Base-by-base conservation (phyloP, 768 basidiomycete species). In the Leccinum barrowsii region DNA sequence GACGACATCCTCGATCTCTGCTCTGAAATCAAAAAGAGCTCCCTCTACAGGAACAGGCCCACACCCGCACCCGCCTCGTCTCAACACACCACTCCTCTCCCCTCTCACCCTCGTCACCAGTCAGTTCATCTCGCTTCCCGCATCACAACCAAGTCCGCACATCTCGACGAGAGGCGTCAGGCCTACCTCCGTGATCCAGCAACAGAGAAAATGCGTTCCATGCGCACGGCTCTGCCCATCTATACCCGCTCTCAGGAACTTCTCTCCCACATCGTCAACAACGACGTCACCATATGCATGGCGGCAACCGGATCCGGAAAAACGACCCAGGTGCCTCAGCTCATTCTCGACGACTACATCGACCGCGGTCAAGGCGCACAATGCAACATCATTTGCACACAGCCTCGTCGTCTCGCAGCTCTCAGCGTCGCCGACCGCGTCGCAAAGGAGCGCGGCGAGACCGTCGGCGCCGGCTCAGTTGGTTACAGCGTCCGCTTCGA, bases 401-500 rank as follows among this genome's bases (percentile, higher is more conserved):
- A 98, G 67, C 95, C 95, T 15, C 84, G 94, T 59, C 84, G 94
- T 54, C 78, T 97, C 49, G 94, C 95, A 8, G 94, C 95, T 24
- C 88, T 95, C 68, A 91, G 89, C 63, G 91, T 97, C 30, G 94
- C 95, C 0, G 82, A 92, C 64, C 92, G 94, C 54, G 90, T 97
- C 3, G 86, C 95, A 13, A 90, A 86, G 64, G 95, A 98, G 74
- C 80, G 95, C 55, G 90, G 87, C 3, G 86, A 94, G 69, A 53
- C 63, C 0, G 59, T 89, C 5, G 95, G 95, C 10, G 72, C 70
- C 28, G 72, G 77, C 6, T 82, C 86, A 8, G 82, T 98, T 46
- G 95, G 95, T 3, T 97, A 96, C 70, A 91, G 92, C 67, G 93
- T 97, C 48, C 86, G 95, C 21, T 96, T 97, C 69, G 94, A 97